phyloP scores from a whole-genome alignment of 208 protist genomes.

The Trypanosoma avium region DNA sequence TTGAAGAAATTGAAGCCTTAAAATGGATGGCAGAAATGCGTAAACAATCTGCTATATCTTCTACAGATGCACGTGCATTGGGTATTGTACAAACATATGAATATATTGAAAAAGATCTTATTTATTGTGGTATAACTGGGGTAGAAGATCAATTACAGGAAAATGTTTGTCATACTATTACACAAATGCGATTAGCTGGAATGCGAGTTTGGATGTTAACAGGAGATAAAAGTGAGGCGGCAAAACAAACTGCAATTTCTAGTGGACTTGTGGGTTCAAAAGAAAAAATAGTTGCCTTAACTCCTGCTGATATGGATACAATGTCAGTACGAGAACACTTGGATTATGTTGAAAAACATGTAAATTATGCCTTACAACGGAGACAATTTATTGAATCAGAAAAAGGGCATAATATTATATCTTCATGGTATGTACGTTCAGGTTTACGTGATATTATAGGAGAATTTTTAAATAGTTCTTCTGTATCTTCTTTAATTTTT shows the following conservation, averaged over 20 bases:
- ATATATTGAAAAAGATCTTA: slow-evolving; percentile 87
- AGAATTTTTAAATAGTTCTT: slow-evolving; percentile 40
- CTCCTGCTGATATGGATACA: slow-evolving; percentile 29
- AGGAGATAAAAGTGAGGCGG: slow-evolving; percentile 97
- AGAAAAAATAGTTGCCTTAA: slow-evolving; percentile 46
- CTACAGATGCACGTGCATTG: slow-evolving; percentile 27
- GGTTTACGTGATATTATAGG: slow-evolving; percentile 53
- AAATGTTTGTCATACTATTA: slow-evolving; percentile 87
- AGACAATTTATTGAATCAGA: slow-evolving; percentile 36
- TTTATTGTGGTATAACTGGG: slow-evolving; percentile 91
- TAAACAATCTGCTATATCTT: slow-evolving; percentile 21
- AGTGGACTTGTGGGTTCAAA: slow-evolving; percentile 45
- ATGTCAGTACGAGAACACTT: slow-evolving; percentile 40
- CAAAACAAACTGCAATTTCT: slow-evolving; percentile 93
- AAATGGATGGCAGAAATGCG: slow-evolving; percentile 33
- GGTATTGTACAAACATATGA: slow-evolving; percentile 39
- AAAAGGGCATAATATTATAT: slow-evolving; percentile 9
- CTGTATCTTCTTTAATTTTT: neutral
- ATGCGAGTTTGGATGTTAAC: slow-evolving; percentile 97
- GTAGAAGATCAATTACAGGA: slow-evolving; percentile 97
- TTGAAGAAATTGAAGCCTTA: slow-evolving; percentile 41
- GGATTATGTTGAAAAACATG: slow-evolving; percentile 25
- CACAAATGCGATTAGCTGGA: slow-evolving; percentile 63
- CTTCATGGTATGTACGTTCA: slow-evolving; percentile 34
- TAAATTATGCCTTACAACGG: slow-evolving; percentile 9